A percentile compares a stretch with the other conserved stretches of the same genome.
phyloP scores from a whole-genome alignment of 1,284 basidiomycete genomes.

The Malassezia cuniculi region DNA sequence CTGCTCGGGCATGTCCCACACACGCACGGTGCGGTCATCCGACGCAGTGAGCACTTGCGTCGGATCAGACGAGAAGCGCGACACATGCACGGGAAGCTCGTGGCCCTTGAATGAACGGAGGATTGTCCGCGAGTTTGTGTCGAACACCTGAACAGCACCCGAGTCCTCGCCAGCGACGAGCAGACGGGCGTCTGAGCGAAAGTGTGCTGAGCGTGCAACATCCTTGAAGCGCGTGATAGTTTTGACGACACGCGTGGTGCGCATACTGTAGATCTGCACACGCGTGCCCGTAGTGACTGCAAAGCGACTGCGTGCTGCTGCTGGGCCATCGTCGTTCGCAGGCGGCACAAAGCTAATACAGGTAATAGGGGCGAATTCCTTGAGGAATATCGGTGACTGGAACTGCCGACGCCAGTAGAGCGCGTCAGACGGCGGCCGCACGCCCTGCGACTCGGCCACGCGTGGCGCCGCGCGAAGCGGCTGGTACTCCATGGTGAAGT shows the following conservation, averaged over 20 bases:
- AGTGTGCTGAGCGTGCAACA: slow-evolving; percentile 57
- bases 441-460: not conserved
- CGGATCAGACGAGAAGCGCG: slow-evolving; percentile 71
- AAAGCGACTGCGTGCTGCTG: slow-evolving; percentile 52
- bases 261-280: slow-evolving; percentile 87
- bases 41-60: slow-evolving; percentile 85
- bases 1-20: slow-evolving; percentile 93
- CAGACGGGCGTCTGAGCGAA: slow-evolving; percentile 77
- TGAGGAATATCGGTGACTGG: slow-evolving; percentile 36
- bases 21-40: slow-evolving; percentile 81
- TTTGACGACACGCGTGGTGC: slow-evolving; percentile 87
- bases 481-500: slow-evolving; percentile 16
- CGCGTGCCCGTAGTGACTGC: slow-evolving; percentile 87
- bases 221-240: slow-evolving; percentile 95
- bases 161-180: slow-evolving; percentile 89
- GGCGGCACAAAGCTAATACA: slow-evolving; percentile 38
- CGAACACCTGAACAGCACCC: slow-evolving; percentile 87
- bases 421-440: slow-evolving; percentile 19
- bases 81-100: slow-evolving; percentile 69
- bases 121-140: slow-evolving; percentile 85
- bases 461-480: slow-evolving; percentile 8
- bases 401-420: slow-evolving; percentile 40
- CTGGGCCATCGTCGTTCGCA: slow-evolving; percentile 12
- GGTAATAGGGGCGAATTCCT: slow-evolving; percentile 41
- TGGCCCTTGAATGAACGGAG: slow-evolving; percentile 81